A percentile compares a stretch with the other conserved stretches of the same genome.
phyloP scores from a whole-genome alignment of 2,329 filamentous ascomycete species.

The Fusarium irregulare region DNA sequence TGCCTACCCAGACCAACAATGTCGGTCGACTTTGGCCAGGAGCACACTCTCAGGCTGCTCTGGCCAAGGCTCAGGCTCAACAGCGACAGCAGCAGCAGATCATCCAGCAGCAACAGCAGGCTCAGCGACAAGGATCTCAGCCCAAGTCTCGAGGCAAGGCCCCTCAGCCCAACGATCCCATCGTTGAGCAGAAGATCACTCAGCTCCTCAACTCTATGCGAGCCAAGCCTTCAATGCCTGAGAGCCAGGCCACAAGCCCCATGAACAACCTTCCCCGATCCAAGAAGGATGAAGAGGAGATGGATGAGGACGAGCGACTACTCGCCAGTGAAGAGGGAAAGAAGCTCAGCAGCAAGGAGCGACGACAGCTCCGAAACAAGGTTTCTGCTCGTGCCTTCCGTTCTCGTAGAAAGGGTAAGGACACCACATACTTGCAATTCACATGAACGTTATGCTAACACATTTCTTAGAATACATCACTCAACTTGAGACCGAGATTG shows the following conservation, averaged over 20 bases:
- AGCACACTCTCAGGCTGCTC: slow-evolving; percentile 89
- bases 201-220: slow-evolving; percentile 94
- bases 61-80: slow-evolving; percentile 77
- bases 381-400: slow-evolving; percentile 98
- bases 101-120: slow-evolving; percentile 60
- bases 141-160: slow-evolving; percentile 62
- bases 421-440: background rate
- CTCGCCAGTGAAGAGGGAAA: slow-evolving; percentile 98
- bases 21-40: slow-evolving; percentile 88
- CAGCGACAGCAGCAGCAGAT: slow-evolving; percentile 75
- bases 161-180: slow-evolving; percentile 69
- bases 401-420: slow-evolving; percentile 94
- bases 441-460: slow-evolving; percentile 28
- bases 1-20: slow-evolving; percentile 63
- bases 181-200: slow-evolving; percentile 92
- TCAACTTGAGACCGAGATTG: slow-evolving; percentile 91
- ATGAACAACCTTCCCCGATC: slow-evolving; percentile 76
- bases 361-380: slow-evolving; percentile 97
- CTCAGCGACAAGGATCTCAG: slow-evolving; percentile 62
- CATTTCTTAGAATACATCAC: slow-evolving; percentile 84
- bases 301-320: slow-evolving; percentile 96
- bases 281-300: slow-evolving; percentile 96
- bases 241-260: slow-evolving; percentile 58
- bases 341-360: slow-evolving; percentile 98
- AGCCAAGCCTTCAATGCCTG: slow-evolving; percentile 70